Percentiles rank a stretch among this genome's conserved stretches.
Evolutionary conservation across 176 grass and related monocot genomes (phyloP).

Genomic region (Oryza longistaminata): DNA sequence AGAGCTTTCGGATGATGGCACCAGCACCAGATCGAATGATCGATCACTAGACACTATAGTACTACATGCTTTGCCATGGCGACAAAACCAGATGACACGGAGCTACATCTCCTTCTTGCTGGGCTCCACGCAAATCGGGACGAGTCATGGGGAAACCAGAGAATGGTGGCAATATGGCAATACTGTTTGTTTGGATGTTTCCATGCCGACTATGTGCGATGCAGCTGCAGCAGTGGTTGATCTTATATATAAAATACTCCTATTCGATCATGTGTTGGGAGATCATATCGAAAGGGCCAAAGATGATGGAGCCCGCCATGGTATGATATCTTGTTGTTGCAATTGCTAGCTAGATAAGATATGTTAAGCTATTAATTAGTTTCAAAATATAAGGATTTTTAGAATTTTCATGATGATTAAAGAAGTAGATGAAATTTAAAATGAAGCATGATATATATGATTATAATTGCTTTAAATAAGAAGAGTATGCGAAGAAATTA

Average conservation of each 20-base stretch:
- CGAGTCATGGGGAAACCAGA: constrained; percentile 22
- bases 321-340: neutral
- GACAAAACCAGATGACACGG: constrained; percentile 44
- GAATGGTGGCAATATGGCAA: neutral
- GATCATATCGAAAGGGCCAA: neutral
- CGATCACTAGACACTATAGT: neutral
- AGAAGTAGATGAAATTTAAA: too few relatives aligned
- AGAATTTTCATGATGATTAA: too few relatives aligned
- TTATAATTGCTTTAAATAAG: too few relatives aligned
- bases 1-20: neutral
- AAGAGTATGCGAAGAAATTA: too few relatives aligned
- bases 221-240: neutral
- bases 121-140: neutral
- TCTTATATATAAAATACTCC: neutral
- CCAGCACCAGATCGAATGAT: neutral
- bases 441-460: too few relatives aligned
- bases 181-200: constrained; percentile 10
- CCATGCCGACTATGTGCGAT: neutral
- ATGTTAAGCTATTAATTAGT: neutral
- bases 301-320: neutral
- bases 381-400: too few relatives aligned
- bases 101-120: neutral
- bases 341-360: constrained; percentile 2
- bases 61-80: too few relatives aligned
- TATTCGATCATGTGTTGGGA: neutral